Evolutionary conservation across 2,329 filamentous ascomycete genomes (phyloP), one percentile per base, ranked within the genome.

Genomic region (Neoscytalidium dimidiatum): DNA sequence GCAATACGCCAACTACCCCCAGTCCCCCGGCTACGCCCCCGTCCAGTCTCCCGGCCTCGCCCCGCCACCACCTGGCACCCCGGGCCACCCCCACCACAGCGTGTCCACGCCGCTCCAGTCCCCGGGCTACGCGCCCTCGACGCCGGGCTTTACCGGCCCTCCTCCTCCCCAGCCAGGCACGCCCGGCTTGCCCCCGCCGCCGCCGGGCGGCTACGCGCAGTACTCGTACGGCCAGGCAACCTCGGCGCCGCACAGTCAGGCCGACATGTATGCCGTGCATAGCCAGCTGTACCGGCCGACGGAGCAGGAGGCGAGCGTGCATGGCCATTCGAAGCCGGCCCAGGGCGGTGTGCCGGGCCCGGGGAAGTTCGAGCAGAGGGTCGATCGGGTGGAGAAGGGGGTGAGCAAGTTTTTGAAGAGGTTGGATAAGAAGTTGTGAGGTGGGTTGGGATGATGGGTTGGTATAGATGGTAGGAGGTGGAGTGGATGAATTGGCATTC

Each of bases 371-470:
- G 90, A 91, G 71, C 85, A 88, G 74, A 84, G 86, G 66, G 86
- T 89, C 0, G 87, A 86, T 29, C 83, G 86, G 70, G 71, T 92
- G 35, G 90, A 93, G 79, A 88, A 87, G 75, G 88, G 89, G 1
- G 85, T 92, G 4, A 85, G 86, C 29, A 87, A 88, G 6, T 89
- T 92, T 81, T 77, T 93, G 69, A 92, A 90, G 84, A 92, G 89
- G 79, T 84, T 93, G 76, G 90, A 93, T 80, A 92, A 91, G 86
- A 90, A 87, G 74, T 88, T 90, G 78, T 75, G 69, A 67, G 38
- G 2, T 21, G 52, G 13, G 3, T 13, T 19, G 17, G 33, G 19
- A 26, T 17, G 19, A 4, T 6, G n/a, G n/a, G 43, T 46, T n/a
- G 38, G 17, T 6, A 46, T 21, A 7, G 5, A 19, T 5, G n/a